A percentile compares a stretch with the other conserved stretches of the same genome.
Evolutionary conservation across 2,329 filamentous ascomycete species (phyloP).

Genomic region (Talaromyces amestolkiae): DNA sequence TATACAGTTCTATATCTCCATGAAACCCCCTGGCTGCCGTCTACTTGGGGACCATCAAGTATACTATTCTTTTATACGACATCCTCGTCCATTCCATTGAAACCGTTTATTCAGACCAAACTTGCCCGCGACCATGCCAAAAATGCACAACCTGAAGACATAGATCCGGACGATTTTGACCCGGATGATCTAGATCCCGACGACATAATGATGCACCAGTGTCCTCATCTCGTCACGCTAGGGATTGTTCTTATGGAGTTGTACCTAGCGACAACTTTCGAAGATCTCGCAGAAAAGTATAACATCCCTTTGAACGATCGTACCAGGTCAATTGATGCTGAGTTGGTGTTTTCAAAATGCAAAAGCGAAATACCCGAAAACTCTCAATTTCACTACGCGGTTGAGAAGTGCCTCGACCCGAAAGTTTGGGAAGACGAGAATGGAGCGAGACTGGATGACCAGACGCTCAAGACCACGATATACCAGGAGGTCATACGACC

Average conservation of each 20-base stretch:
- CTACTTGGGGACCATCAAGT: background rate
- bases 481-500: conserved; percentile 15
- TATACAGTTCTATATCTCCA: conserved; percentile 13
- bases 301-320: conserved; percentile 3
- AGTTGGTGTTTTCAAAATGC: conserved; percentile 11
- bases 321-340: conserved; percentile 3
- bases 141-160: background rate
- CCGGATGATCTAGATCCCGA: conserved; percentile 13
- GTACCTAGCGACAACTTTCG: conserved; percentile 11
- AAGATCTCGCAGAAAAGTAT: conserved; percentile 5
- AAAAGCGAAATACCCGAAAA: conserved; percentile 11
- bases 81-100: conserved; percentile 12
- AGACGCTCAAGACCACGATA: conserved; percentile 4
- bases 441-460: conserved; percentile 9
- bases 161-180: background rate
- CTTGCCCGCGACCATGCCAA: background rate
- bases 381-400: conserved; percentile 9
- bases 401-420: conserved; percentile 15
- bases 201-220: conserved; percentile 9
- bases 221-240: conserved; percentile 15
- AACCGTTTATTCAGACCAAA: conserved; percentile 15
- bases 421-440: conserved; percentile 12
- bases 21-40: conserved; percentile 12
- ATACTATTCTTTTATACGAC: conserved; percentile 15
- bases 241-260: conserved; percentile 17